Evolutionary conservation across 2,329 filamentous ascomycete genomes (phyloP).

Genomic region (Penicillium corylophilum): DNA sequence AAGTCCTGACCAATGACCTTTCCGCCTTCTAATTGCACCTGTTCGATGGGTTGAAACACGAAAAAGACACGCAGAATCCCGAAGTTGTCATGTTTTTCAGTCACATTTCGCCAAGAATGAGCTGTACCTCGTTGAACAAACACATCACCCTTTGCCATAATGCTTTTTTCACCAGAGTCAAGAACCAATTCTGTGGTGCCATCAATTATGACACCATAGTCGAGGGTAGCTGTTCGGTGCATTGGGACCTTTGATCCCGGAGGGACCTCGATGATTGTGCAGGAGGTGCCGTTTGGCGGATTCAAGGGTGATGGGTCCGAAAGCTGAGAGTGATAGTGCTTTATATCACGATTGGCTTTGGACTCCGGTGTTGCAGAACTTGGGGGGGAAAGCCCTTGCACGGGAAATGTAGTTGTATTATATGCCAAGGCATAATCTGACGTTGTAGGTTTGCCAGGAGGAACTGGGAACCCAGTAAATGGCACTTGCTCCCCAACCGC

Average conservation of each 20-base stretch:
- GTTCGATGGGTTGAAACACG: conserved; percentile 12
- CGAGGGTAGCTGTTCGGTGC: conserved; percentile 52
- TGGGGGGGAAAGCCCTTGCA: conserved; percentile 14
- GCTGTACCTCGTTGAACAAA: conserved; percentile 50
- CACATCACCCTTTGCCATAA: conserved; percentile 51
- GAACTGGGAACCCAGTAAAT: conserved; percentile 12
- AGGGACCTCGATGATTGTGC: conserved; percentile 12
- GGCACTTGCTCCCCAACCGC: conserved; percentile 5
- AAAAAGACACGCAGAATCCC: conserved; percentile 15
- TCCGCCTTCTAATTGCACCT: conserved; percentile 6
- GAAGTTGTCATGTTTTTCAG: conserved; percentile 4
- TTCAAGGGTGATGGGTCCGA: conserved; percentile 9
- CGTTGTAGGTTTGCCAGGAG: conserved; percentile 7
- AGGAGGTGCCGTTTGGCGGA: conserved; percentile 11
- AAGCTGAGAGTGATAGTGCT: conserved; percentile 10
- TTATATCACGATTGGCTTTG: conserved; percentile 14
- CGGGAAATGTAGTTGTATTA: conserved; percentile 11
- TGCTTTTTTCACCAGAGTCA: conserved; percentile 47
- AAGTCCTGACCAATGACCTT: conserved; percentile 9
- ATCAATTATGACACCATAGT: conserved; percentile 54
- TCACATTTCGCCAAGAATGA: conserved; percentile 37
- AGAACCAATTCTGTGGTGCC: conserved; percentile 51
- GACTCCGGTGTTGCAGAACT: conserved; percentile 9
- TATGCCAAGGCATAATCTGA: conserved; percentile 16
- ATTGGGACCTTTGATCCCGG: conserved; percentile 34